Conservation (phyloP, 257 asterid species). For the Parsonsia alboflavescens region DNA sequence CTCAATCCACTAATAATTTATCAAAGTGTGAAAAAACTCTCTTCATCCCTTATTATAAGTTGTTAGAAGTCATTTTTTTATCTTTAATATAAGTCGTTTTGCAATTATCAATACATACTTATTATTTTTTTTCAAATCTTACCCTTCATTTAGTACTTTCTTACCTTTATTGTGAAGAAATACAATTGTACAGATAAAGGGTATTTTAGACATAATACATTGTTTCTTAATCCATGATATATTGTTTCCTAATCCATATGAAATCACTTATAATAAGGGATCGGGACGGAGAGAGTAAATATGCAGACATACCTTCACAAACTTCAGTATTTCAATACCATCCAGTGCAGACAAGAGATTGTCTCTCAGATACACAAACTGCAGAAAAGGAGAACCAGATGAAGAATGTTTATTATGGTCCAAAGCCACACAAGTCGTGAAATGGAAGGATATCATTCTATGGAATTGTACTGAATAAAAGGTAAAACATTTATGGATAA, state of each 20-base stretch:
- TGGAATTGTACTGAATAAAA: neutral
- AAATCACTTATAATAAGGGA: too few species aligned
- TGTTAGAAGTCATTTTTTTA: too few species aligned
- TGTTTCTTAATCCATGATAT: too few species aligned
- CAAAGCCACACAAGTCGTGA: neutral
- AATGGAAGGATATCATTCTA: neutral
- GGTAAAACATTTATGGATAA: neutral
- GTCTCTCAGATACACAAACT: conserved; percentile 99
- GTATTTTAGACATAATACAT: too few species aligned
- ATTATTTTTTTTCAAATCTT: too few species aligned
- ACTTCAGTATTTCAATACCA: conserved; percentile 80
- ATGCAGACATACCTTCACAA: conserved; percentile 69
- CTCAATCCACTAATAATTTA: neutral
- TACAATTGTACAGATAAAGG: too few species aligned
- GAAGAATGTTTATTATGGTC: neutral
- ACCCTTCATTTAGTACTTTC: too few species aligned
- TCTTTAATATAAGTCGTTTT: too few species aligned
- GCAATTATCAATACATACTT: too few species aligned
- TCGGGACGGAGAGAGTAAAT: neutral
- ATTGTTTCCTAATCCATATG: too few species aligned
- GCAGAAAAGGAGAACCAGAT: conserved; percentile 22
- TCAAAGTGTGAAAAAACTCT: neutral
- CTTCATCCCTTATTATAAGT: too few species aligned
- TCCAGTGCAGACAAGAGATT: conserved; percentile 85
- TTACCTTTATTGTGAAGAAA: too few species aligned